Evolutionary conservation across 139 green algal species (phyloP), one percentile per base, ranked within the genome.

Genomic region (Tetradesmus obliquus): DNA sequence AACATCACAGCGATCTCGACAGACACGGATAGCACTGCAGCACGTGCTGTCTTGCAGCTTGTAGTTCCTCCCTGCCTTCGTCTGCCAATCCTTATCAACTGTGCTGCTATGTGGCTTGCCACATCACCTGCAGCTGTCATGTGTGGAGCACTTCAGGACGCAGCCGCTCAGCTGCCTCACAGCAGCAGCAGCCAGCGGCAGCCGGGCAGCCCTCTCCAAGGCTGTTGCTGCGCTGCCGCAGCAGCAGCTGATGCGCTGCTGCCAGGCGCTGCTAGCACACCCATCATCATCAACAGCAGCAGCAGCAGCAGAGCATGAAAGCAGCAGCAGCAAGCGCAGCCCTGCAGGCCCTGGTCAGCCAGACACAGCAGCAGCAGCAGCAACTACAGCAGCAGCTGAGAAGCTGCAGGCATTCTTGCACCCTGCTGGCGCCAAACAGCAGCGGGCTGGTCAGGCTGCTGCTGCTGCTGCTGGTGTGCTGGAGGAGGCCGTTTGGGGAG

Each of bases 111-210:
- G 66, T 24, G n/a, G 8, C 1, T 24, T 76, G 15, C 66, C 66
- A 45, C 32, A 45, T 45, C 66, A 76, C 17, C 17, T 24, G 51
- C 80, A 62, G 80, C 62, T 90, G 20, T 71, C 86, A 54, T 90
- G 71, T 32, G 53, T 24, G 4, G 55, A 91, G 79, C 88, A 91
- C 58, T 60, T 62, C 24, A 74, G 22, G 55, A 53, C n/a, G 4
- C 88, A 91, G 79, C 88, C 82, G 32, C 88, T 91, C n/a, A 79
- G 76, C 79, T 86, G 76, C 57, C 79, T 91, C 2, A 57, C 88
- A 20, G 13, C 79, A 60, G 88, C 88, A 24, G 79, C 79, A 19
- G 32, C 88, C 8, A 87, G 15, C 81, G 79, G 88, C 88, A 87
- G 88, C 79, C 79, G 88, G 58, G 55, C 5, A 19, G 15, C 7